Base-by-base conservation (phyloP, 768 basidiomycete species). In the Pleurotus djamor region DNA sequence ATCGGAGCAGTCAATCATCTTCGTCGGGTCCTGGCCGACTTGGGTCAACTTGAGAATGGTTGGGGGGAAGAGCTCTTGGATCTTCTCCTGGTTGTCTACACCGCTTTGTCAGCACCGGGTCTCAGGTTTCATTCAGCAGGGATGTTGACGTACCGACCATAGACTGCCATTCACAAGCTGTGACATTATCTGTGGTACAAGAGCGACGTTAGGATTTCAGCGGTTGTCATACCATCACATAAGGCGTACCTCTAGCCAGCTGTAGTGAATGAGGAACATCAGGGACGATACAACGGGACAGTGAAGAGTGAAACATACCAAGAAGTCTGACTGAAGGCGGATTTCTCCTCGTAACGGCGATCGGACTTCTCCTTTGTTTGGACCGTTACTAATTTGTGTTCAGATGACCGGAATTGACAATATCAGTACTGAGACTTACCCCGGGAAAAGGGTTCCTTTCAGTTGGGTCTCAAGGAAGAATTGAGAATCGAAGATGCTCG, bases 151-250 rank as follows among this genome's bases (percentile, higher is more conserved):
- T 41, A 76, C 73, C 69, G 34, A 74, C 76, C 60, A 76, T 72
- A 1, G 71, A 69, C 65, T 82, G 81, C 80, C 81, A 83, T 45
- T 64, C 63, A 69, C 81, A 82, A 14, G 77, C 72, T 17, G 81
- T 83, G 43, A 76, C 69, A 3, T 72, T 60, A 67, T 82, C 78
- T 70, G 61, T 58, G n/a, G 60, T 59, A 12, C 48, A 28, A 28
- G 3, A 14, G 48, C 41, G 5, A 44, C 34, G 5, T 47, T 9
- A 28, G 48, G 13, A 12, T 4, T 41, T 48, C 41, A 52, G 52
- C n/a, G 8, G 14, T 12, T 33, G 8, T 37, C 45, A 28, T 33
- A n/a, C 1, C 16, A 43, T 6, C 12, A 6, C 35, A 21, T 2
- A 7, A 21, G 16, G 16, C 37, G 28, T 28, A 56, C 54, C 59